Base-by-base conservation (phyloP, 2,329 filamentous ascomycete species). In the Pseudofabraea citricarpa region DNA sequence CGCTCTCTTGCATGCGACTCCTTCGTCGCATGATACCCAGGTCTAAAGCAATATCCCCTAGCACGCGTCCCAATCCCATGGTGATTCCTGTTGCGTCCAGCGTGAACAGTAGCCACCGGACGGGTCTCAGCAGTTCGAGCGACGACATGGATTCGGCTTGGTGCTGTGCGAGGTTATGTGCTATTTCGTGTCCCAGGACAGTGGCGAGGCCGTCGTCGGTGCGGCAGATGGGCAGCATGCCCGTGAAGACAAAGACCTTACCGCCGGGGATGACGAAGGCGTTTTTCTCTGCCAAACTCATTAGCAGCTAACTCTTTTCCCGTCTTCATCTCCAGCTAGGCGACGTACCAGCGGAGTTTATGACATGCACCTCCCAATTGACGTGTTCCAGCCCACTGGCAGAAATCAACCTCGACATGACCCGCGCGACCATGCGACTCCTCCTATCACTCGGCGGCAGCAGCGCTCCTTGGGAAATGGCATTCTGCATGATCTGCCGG, bases 231-330 rank as follows among this genome's bases (percentile, higher is more conserved):
- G 74, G 72, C 42, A 90, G 63, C 23, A 91, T 80, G 27, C 87
- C 86, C 50, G 79, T 83, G 58, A 81, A 85, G 2, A 91, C 85
- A 59, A 90, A 90, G 1, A 91, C 85, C 55, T 90, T 89, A 19
- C 86, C 85, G 4, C 81, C 85, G 0, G 87, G 86, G 5, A 89
- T 73, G 1, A 91, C 85, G 57, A 90, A 89, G 0, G 87, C 87
- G 55, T 91, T 91, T 72, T 46, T 59, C 56, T 59, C 36, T 43
- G 12, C 13, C 2, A 15, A 20, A 18, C 19, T 23, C 22, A 32
- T 40, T 15, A 46, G 20, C 18, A 9, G 19, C 15, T n/a, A n/a
- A n/a, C n/a, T n/a, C n/a, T n/a, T n/a, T n/a, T n/a, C n/a, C n/a
- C n/a, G n/a, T n/a, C n/a, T n/a, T n/a, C n/a, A n/a, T n/a, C n/a